Base-by-base conservation (phyloP, 352 stramenopile genomes). In the Globisporangium paroecandrum region DNA sequence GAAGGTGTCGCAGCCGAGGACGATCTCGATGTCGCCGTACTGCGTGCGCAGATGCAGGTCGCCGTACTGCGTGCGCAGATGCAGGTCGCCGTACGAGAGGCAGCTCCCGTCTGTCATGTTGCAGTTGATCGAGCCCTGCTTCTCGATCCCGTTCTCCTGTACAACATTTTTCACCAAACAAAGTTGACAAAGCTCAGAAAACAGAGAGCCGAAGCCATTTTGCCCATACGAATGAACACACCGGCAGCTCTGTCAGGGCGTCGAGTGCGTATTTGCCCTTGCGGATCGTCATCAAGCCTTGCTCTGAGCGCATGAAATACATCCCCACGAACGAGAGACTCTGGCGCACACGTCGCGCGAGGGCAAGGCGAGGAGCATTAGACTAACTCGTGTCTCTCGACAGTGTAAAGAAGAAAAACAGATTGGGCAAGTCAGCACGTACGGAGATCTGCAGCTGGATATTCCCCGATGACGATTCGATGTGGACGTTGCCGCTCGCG, bases 51-150 rank as follows among this genome's bases (percentile, higher is more conserved):
- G 58, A 47, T 93, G 82, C 54, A 93, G 54, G 63, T 84, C 83
- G 2, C 83, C 83, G 68, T 81, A 87, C 15, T 77, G 79, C 41
- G 83, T 82, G 54, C 74, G 78, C 53, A 93, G 58, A 47, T 93
- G 82, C 54, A 93, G 54, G 63, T 84, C 83, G 2, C 83, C 83
- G 68, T 81, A 87, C 15, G 79, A 89, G 24, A 91, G 68, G 24
- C 85, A 93, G 58, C 77, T 91, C 53, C 61, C 76, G 12, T 65
- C 73, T n/a, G 55, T 36, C 18, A 71, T 58, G 46, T 84, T 77
- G 56, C 85, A 93, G 66, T 93, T 93, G 65, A 93, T 90, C 43
- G 78, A 76, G 8, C 85, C 85, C 38, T 84, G 74, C 36, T 76
- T 76, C 62, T 93, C 85, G 0, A 70, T 66, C 0, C 65, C 66